Evolutionary conservation across 352 stramenopile genomes (phyloP), one percentile per base, ranked within the genome.

Genomic region (Pseudoperonospora humuli): DNA sequence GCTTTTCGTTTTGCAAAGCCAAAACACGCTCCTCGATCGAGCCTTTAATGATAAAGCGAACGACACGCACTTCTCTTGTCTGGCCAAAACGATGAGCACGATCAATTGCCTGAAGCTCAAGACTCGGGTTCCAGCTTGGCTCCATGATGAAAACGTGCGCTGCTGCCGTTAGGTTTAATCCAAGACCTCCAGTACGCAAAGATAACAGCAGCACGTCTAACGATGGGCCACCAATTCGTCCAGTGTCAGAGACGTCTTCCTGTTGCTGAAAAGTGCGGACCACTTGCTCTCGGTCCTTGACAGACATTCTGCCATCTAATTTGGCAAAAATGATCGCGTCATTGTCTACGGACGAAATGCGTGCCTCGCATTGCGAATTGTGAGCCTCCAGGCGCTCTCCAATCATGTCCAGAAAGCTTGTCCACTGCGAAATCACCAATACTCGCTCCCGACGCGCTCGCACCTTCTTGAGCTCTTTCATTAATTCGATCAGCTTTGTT

Each of bases 61-160:
- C 76, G 18, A 93, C 75, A 3, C 66, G 74, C 26, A 94, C 84
- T 8, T 67, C 50, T 7, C 60, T 64, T n/a, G 52, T 72, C 38
- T 95, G 83, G 13, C 84, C 82, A 27, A 93, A 91, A 14, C 91
- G 80, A 44, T 96, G 86, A 7, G 87, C 83, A 26, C 89, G 77
- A 50, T 93, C 84, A 27, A 96, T 75, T 0, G 87, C 87, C 40
- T 97, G 87, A 18, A 53, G 74, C 59, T 97, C 89, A n/a, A 96
- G 61, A 14, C 84, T 93, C 4, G 84, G 86, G 53, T 97, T 96
- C 71, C 86, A 90, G 26, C 83, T 86, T 18, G 89, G 89, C 64
- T 97, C 88, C 73, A 97, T 92, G 36, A 97, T 71, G 58, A 97
- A 97, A 24, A 97, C 86, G 28, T 96, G 78, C 19, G 84, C 85